Evolutionary conservation across 208 protist genomes (phyloP), one percentile per base, ranked within the genome.

Genomic region (Crithidia sp.): DNA sequence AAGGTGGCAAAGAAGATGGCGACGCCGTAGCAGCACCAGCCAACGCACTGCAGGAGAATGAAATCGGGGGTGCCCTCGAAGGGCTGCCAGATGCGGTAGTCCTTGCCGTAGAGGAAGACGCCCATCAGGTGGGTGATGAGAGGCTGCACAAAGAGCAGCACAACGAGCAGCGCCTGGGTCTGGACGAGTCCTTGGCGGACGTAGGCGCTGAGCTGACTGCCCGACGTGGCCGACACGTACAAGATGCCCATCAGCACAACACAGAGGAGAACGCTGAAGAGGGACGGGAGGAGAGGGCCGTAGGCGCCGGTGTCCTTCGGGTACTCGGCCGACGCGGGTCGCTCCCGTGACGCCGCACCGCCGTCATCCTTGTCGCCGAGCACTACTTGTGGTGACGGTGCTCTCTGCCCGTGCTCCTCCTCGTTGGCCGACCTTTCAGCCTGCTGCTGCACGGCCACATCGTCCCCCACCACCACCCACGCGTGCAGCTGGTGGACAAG

Each of bases 81-180:
- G 2, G 86, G 85, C 62, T 86, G 75, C 85, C 86, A 95, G 12
- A 95, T 69, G 17, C 68, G 79, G 71, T 89, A 95, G 41, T 65
- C 65, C 59, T 79, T 71, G 39, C 85, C 84, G 74, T 89, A 88
- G 28, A 85, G 54, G 44, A 93, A 75, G 53, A 82, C 59, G 16
- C 91, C 88, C 43, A 89, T 83, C 36, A 91, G 59, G 67, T 92
- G 85, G 2, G 91, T 95, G 36, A 87, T 80, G 8, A 85, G 77
- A 0, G 91, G 88, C 41, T 93, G 67, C 39, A 77, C 65, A 72
- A 91, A 90, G 37, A 87, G 77, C n/a, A 92, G 73, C 53, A 85
- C 16, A 0, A 81, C 67, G 36, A 85, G 67, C 49, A 81, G 58
- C 19, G 44, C 19, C 52, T 79, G 40, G 49, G 69, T 43, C 61